Evolutionary conservation across 2,329 filamentous ascomycete genomes (phyloP), one percentile per base, ranked within the genome.

Genomic region (Hymenoscyphus fructigenus): DNA sequence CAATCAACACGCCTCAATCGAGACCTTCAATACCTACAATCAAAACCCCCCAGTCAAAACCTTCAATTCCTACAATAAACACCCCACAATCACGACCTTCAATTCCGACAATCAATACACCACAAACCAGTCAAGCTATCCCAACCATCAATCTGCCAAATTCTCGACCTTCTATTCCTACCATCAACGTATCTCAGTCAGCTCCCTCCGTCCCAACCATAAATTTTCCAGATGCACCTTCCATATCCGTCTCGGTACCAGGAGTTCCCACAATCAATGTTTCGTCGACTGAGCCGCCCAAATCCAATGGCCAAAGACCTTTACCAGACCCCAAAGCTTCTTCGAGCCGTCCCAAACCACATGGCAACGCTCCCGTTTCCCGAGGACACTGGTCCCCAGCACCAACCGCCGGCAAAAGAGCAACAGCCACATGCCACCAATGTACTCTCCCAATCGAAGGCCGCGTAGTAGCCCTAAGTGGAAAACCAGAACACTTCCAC

Each of bases 361-460:
- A 78, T 44, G 80, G 79, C 57, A 78, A 78, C 34, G 67, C 68
- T 68, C 64, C 75, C 60, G 36, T 71, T 65, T 65, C 76, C 64
- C 64, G 70, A 59, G 70, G 74, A 10, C 85, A 88, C 70, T 88
- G 85, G 86, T 87, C 85, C 2, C 84, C 84, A 0, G 84, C 64
- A 4, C 84, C 60, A 2, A 36, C 81, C 2, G 79, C 81, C 1
- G 80, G 79, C 3, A 78, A 78, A 71, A 81, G 86, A 73, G 80
- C 81, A 63, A 90, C 89, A 6, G 91, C 92, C 7, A 85, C 88
- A 57, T 99, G 95, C 75, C 91, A 93, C 59, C 89, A 93, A 72
- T 99, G 95, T 75, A 84, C 88, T 10, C 83, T 90, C 23, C 88
- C 92, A 0, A 98, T 99, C 70, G 88, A 95, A 65, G 95, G 95